Conservation (phyloP, 768 basidiomycete genomes). For the Agaricus subrufescens region DNA sequence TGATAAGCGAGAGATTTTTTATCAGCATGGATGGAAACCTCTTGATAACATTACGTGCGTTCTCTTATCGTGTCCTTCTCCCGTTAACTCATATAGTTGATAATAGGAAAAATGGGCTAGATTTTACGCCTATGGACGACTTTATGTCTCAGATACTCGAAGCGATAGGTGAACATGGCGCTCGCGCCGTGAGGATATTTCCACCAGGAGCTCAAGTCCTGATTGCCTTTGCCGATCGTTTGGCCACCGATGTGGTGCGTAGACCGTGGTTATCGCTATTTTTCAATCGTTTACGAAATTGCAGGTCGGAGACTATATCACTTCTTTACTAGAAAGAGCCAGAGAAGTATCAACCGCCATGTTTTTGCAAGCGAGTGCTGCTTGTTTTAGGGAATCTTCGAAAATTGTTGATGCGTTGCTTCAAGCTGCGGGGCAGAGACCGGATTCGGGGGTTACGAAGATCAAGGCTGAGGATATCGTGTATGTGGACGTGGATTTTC, state of each 20-base stretch:
- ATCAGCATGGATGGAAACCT: conserved; percentile 79
- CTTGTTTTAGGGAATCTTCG: conserved; percentile 86
- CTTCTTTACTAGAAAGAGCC: conserved; percentile 69
- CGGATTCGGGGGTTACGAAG: conserved; percentile 35
- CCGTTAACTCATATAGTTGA: neutral
- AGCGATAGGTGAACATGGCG: conserved; percentile 69
- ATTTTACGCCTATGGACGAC: conserved; percentile 91
- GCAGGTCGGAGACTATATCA: conserved; percentile 85
- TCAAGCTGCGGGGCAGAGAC: conserved; percentile 42
- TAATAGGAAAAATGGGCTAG: conserved; percentile 48
- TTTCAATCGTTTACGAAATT: neutral
- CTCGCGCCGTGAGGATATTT: conserved; percentile 81
- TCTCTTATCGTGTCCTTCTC: neutral
- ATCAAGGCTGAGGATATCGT: conserved; percentile 77
- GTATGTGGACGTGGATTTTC: conserved; percentile 33
- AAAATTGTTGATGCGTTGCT: conserved; percentile 77
- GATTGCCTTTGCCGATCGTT: conserved; percentile 74
- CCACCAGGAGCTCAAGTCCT: conserved; percentile 76
- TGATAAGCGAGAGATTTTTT: conserved; percentile 93
- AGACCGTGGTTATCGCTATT: neutral
- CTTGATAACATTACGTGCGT: conserved; percentile 77
- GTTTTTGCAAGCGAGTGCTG: conserved; percentile 84
- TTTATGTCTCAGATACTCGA: conserved; percentile 73
- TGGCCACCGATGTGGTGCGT: conserved; percentile 81
- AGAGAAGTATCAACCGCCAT: conserved; percentile 65